Percentiles rank a stretch among this genome's conserved stretches.
These are phyloP conservation scores for Pterothamnion heteromorphum DNA, from an alignment of 31 red algal species.

Conservation along the genomic window DNA sequence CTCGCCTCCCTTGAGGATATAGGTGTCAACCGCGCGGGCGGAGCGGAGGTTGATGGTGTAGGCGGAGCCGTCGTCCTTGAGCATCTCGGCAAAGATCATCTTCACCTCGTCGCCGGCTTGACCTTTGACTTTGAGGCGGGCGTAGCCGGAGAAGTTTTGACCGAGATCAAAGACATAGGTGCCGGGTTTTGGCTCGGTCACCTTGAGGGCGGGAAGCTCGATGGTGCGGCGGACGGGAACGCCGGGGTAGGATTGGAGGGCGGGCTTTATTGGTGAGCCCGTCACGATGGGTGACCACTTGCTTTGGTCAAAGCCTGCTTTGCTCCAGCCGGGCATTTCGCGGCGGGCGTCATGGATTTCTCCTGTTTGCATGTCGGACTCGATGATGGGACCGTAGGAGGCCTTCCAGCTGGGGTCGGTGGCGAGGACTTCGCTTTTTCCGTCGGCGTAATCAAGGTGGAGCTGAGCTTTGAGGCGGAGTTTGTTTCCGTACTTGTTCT, in stretches of 20 bases:
- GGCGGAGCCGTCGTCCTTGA: background rate
- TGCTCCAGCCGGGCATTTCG: background rate
- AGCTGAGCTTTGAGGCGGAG: background rate
- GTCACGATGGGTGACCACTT: background rate
- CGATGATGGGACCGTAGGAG: background rate
- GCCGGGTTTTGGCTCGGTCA: background rate
- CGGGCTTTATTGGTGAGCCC: background rate
- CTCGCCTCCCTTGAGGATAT: background rate
- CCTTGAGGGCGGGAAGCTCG: background rate
- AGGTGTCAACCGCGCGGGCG: background rate
- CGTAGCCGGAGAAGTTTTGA: background rate
- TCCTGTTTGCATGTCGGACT: background rate
- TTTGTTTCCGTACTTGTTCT: background rate
- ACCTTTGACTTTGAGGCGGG: background rate
- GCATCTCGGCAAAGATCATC: background rate
- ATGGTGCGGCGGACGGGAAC: background rate
- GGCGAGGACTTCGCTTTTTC: background rate
- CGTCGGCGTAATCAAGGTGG: background rate
- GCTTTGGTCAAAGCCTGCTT: background rate
- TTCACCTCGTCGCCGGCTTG: background rate
- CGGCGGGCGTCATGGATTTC: background rate
- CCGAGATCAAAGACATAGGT: background rate
- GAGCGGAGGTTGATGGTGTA: background rate
- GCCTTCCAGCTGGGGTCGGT: background rate
- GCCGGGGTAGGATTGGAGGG: background rate